Conservation (phyloP, 495 filamentous ascomycete genomes). For the Alectoria sarmentosa region DNA sequence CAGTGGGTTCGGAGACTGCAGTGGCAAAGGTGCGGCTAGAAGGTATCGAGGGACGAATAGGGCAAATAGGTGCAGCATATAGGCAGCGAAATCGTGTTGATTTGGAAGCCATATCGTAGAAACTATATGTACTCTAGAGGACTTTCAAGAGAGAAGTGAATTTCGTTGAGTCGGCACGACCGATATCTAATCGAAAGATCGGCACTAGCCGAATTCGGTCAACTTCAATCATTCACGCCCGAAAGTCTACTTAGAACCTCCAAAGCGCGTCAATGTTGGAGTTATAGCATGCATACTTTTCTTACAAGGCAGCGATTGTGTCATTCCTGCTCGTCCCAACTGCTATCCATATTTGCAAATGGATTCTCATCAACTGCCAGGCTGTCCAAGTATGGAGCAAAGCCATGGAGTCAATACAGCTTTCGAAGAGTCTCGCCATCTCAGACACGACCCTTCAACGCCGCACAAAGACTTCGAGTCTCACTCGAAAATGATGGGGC, state of each 20-base stretch:
- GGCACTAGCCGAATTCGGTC: neutral
- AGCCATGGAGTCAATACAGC: neutral
- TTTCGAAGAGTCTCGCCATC: neutral
- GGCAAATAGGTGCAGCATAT: slow-evolving; percentile 23
- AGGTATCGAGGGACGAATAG: slow-evolving; percentile 9
- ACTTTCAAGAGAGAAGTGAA: too few relatives aligned
- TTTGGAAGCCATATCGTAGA: slow-evolving; percentile 30
- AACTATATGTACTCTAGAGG: too few relatives aligned
- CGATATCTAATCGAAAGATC: neutral
- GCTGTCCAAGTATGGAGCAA: slow-evolving; percentile 6
- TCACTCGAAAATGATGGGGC: slow-evolving; percentile 7
- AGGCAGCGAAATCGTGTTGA: slow-evolving; percentile 29
- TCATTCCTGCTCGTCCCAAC: slow-evolving; percentile 15
- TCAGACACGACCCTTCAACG: slow-evolving; percentile 7
- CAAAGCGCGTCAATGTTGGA: neutral
- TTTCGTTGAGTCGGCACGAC: too few relatives aligned
- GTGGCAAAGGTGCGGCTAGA: slow-evolving; percentile 38
- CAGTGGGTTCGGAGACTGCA: slow-evolving; percentile 30
- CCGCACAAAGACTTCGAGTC: neutral
- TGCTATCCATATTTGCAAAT: slow-evolving; percentile 18
- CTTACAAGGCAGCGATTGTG: slow-evolving; percentile 15
- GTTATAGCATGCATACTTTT: slow-evolving; percentile 1
- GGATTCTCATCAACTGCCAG: slow-evolving; percentile 16
- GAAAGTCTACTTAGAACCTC: neutral
- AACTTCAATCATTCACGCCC: neutral